phyloP scores from a whole-genome alignment of 1,284 basidiomycete species.

The Schizopora paradoxa region DNA sequence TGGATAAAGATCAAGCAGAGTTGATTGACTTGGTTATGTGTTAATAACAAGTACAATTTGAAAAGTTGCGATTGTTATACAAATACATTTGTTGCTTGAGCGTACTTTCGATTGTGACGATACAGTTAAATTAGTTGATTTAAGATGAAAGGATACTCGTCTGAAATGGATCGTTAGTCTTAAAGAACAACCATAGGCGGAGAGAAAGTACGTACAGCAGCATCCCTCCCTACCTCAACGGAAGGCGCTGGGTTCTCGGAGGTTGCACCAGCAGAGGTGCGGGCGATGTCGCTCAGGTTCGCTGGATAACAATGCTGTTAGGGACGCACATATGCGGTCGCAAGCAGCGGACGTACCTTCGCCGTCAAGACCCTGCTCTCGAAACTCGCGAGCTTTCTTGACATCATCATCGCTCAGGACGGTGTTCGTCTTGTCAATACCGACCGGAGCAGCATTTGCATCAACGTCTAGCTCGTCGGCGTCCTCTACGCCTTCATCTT shows the following conservation, averaged over 20 bases:
- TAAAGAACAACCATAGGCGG: not conserved
- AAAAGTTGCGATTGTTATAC: not conserved
- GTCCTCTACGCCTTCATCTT: slow-evolving; percentile 45
- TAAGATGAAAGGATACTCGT: not conserved
- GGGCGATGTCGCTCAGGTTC: slow-evolving; percentile 74
- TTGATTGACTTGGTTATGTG: not conserved
- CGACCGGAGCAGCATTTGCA: slow-evolving; percentile 18
- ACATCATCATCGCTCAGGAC: slow-evolving; percentile 54
- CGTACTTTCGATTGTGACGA: not conserved
- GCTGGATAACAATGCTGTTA: slow-evolving; percentile 27
- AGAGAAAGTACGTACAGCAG: slow-evolving; percentile 5
- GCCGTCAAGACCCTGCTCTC: slow-evolving; percentile 62
- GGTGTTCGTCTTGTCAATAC: slow-evolving; percentile 25
- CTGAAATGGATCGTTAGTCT: not conserved
- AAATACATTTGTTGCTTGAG: not conserved
- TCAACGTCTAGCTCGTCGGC: slow-evolving; percentile 31
- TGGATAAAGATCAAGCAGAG: too few species aligned
- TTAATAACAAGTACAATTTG: not conserved
- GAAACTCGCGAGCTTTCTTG: slow-evolving; percentile 54
- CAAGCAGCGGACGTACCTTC: slow-evolving; percentile 34
- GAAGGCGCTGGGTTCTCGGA: slow-evolving; percentile 42
- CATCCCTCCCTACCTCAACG: slow-evolving; percentile 14
- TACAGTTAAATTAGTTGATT: not conserved
- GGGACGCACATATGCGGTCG: not conserved
- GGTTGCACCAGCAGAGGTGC: slow-evolving; percentile 68